phyloP scores from a whole-genome alignment of 108 stramenopile species.

The Pseudonitzschia pungens region DNA sequence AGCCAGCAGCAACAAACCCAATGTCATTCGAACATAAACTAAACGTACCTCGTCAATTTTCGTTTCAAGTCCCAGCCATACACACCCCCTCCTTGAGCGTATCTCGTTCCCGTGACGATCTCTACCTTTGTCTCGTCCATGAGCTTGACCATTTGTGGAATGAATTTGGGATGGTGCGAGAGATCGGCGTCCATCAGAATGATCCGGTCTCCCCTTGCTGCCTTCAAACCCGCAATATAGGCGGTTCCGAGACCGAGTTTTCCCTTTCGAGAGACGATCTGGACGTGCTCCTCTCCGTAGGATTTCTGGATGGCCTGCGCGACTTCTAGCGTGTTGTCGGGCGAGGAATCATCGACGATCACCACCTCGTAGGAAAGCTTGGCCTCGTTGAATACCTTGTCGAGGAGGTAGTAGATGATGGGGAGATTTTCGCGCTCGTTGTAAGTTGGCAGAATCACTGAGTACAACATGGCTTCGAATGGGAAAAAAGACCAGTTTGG shows the following conservation, averaged over 20 bases:
- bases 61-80: slow-evolving; percentile 91
- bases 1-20: background rate
- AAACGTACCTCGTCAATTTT: slow-evolving; percentile 67
- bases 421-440: slow-evolving; percentile 98
- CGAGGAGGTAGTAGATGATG: slow-evolving; percentile 87
- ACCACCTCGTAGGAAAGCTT: slow-evolving; percentile 88
- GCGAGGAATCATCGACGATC: slow-evolving; percentile 94
- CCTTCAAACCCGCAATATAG: slow-evolving; percentile 89
- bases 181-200: slow-evolving; percentile 98
- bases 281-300: slow-evolving; percentile 73
- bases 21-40: slow-evolving; percentile 11
- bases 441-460: slow-evolving; percentile 96
- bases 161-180: slow-evolving; percentile 96
- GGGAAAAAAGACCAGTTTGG: background rate
- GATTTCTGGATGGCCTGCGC: slow-evolving; percentile 85
- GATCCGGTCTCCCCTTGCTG: slow-evolving; percentile 80
- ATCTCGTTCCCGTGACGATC: slow-evolving; percentile 96
- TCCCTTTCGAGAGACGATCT: slow-evolving; percentile 86
- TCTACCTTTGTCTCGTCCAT: slow-evolving; percentile 73
- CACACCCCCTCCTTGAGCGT: slow-evolving; percentile 91
- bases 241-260: slow-evolving; percentile 97
- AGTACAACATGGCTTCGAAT: slow-evolving; percentile 65
- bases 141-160: slow-evolving; percentile 83
- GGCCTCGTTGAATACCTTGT: slow-evolving; percentile 70
- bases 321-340: slow-evolving; percentile 92